Conservation (phyloP, 164 flowering plant species). For the Sextonia rubra region DNA sequence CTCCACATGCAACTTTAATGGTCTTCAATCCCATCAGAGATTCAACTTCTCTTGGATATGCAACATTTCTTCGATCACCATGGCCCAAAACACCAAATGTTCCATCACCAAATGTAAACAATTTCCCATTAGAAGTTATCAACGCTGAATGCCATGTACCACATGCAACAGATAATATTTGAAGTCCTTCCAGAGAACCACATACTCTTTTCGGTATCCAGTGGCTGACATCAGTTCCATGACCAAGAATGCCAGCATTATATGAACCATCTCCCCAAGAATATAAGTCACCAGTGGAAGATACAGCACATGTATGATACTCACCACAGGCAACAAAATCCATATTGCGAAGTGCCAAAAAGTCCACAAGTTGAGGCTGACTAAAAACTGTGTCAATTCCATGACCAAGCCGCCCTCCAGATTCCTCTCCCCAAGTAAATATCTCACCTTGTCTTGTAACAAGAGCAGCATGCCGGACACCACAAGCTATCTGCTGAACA, state of each 20-base stretch:
- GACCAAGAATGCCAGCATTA: constrained; percentile 73
- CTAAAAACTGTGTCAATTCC: constrained; percentile 53
- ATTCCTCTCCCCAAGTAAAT: constrained; percentile 94
- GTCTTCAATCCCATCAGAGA: constrained; percentile 50
- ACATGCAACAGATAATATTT: constrained; percentile 69
- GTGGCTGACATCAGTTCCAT: constrained; percentile 66
- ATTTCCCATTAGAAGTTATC: constrained; percentile 49
- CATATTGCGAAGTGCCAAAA: constrained; percentile 46
- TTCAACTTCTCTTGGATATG: constrained; percentile 66
- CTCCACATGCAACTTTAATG: constrained; percentile 73
- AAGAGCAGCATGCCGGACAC: constrained; percentile 75
- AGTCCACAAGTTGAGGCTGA: constrained; percentile 70
- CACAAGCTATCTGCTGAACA: constrained; percentile 81
- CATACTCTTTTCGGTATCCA: constrained; percentile 77
- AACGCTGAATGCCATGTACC: constrained; percentile 89
- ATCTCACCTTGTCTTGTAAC: constrained; percentile 93
- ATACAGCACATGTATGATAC: constrained; percentile 78
- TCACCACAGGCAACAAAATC: constrained; percentile 80
- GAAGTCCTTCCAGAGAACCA: constrained; percentile 74
- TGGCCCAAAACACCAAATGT: constrained; percentile 83
- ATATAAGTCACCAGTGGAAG: constrained; percentile 63
- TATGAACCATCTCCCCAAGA: constrained; percentile 87
- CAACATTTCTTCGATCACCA: constrained; percentile 59
- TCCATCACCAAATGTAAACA: constrained; percentile 87
- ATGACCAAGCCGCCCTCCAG: constrained; percentile 89